Base-by-base conservation (phyloP, 2,329 filamentous ascomycete genomes). In the Exophiala aquamarina region DNA sequence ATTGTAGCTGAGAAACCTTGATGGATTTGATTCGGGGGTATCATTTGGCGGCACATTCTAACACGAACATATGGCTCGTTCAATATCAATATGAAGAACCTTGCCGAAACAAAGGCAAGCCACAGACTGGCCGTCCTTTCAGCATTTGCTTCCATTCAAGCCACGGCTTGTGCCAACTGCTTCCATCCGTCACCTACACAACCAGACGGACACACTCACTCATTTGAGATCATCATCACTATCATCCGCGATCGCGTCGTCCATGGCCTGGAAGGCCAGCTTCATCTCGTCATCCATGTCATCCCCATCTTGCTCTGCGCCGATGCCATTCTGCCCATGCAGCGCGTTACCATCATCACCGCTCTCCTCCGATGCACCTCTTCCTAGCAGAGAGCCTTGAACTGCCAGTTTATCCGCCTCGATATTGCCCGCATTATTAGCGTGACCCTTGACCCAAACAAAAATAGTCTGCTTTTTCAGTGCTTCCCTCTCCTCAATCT, bases 371-470 rank as follows among this genome's bases (percentile, higher is more conserved):
- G 57, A 58, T 6, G 63, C 58, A 7, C 62, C 69, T 44, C 58
- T 63, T 29, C 54, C 64, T 10, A 21, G 41, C 55, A 70, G 71
- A 14, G 86, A 84, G 1, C 83, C 86, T 46, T 74, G 72, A 26
- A 89, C 84, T 1, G 91, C 91, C 52, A 96, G 71, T 50, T 67
- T 67, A 72, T 97, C 92, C 1, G 93, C 93, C 10, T 82, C 86
- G 35, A 82, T 75, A 61, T 97, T 97, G 2, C 92, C 91, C 3
- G 71, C 66, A 56, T 89, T 75, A 35, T 75, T 75, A 19, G 77
- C 77, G 64, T 98, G 93, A 0, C 90, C 93, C 69, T 95, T 95
- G 37, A 96, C 83, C 91, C 91, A 97, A 54, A 83, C 77, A 61
- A 95, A 93, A 44, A 79, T 70, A 0, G 88, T 94, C 56, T 74